These are phyloP conservation scores for Heterobasidion irregulare DNA, from an alignment of 1,284 basidiomycete genomes.

Conservation along the genomic window DNA sequence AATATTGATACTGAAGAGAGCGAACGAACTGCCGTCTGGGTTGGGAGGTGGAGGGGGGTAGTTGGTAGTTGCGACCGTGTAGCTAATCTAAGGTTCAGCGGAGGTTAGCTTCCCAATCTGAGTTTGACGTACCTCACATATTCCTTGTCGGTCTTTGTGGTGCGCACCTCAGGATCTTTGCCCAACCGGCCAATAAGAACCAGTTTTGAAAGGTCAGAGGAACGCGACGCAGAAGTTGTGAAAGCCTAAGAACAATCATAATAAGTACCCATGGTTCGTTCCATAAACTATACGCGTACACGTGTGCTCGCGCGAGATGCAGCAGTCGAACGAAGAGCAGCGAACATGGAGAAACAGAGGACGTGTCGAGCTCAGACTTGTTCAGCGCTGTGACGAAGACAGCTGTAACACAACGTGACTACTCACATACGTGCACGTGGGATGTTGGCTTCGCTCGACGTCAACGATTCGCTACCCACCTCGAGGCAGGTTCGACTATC, in stretches of 20 bases:
- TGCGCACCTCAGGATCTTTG: constrained; percentile 59
- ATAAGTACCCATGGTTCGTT: neutral
- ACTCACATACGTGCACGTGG: neutral
- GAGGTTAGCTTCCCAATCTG: neutral
- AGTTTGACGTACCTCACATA: constrained; percentile 52
- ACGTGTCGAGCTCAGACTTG: neutral
- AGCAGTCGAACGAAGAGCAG: constrained; percentile 31
- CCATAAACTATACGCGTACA: constrained; percentile 26
- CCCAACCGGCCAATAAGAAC: constrained; percentile 68
- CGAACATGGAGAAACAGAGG: constrained; percentile 32
- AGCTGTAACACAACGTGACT: neutral
- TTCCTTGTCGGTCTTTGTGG: constrained; percentile 67
- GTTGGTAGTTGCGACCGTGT: constrained; percentile 61
- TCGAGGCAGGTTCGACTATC: constrained; percentile 10
- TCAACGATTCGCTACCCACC: neutral
- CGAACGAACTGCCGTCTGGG: constrained; percentile 49
- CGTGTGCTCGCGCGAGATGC: constrained; percentile 34
- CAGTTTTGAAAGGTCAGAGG: constrained; percentile 63
- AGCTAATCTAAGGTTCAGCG: constrained; percentile 28
- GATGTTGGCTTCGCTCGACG: no score
- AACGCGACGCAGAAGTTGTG: constrained; percentile 47
- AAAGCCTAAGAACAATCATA: constrained; percentile 44
- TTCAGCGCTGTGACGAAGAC: neutral
- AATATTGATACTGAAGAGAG: constrained; percentile 1
- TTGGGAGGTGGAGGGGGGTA: constrained; percentile 47